Conservation (phyloP, 148 eudicot species). For the Cornus suecica region DNA sequence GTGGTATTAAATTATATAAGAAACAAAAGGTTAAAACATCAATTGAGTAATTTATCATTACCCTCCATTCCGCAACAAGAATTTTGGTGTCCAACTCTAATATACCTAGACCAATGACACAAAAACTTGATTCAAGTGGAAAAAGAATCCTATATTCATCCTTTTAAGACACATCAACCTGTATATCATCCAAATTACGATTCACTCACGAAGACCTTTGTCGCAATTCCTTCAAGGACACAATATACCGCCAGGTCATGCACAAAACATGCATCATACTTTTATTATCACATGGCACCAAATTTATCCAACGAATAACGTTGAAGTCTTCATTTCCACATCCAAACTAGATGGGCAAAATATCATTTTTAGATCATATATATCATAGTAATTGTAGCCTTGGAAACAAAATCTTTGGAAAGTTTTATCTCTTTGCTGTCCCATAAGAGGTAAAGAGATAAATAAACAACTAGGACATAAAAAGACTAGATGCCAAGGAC, state of each 20-base stretch:
- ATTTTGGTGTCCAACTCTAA: background rate
- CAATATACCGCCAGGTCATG: background rate
- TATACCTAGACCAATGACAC: background rate
- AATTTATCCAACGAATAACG: background rate
- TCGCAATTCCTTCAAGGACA: background rate
- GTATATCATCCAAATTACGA: too few relatives aligned
- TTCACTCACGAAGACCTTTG: background rate
- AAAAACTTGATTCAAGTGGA: background rate
- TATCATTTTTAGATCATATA: background rate
- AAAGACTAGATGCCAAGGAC: background rate
- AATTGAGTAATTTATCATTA: background rate
- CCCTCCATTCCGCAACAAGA: background rate
- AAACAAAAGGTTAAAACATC: background rate
- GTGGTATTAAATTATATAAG: background rate
- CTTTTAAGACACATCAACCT: background rate
- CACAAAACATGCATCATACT: background rate
- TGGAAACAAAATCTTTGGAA: background rate
- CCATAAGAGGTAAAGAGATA: background rate
- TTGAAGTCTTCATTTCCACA: background rate
- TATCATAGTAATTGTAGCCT: background rate
- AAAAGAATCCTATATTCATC: background rate
- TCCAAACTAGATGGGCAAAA: background rate
- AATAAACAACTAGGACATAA: background rate
- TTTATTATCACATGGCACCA: background rate
- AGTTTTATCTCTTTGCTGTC: background rate